Conservation (phyloP, 305 asterid species). For the Ruellia speciosa region DNA sequence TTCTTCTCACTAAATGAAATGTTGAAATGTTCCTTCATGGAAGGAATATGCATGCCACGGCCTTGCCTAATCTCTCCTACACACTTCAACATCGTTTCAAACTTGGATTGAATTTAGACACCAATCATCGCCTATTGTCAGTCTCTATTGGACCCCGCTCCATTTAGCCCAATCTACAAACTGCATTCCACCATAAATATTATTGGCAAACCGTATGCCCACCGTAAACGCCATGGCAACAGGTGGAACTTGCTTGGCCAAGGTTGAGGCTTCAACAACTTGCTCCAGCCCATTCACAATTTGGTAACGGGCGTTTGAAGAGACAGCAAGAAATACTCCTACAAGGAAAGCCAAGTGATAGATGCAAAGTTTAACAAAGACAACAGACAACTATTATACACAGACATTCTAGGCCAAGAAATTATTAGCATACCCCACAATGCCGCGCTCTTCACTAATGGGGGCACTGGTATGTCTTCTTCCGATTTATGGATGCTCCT, state of each 20-base stretch:
- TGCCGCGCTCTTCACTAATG: constrained; percentile 68
- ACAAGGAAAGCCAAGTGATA: constrained; percentile 9
- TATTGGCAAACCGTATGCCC: constrained; percentile 71
- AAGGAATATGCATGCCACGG: too few species aligned
- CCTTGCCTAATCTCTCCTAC: too few species aligned
- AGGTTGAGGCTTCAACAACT: constrained; percentile 50
- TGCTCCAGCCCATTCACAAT: constrained; percentile 62
- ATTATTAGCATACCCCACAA: constrained; percentile 63
- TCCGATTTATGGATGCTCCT: constrained; percentile 76
- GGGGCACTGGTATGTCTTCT: constrained; percentile 80
- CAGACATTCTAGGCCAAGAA: neutral
- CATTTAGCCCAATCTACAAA: constrained; percentile 76
- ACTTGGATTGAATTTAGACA: neutral
- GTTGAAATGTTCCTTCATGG: too few species aligned
- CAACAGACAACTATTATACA: neutral
- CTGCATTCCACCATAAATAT: constrained; percentile 81
- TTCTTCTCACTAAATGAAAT: too few species aligned
- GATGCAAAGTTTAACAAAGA: neutral
- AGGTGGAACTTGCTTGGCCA: constrained; percentile 53
- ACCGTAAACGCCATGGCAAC: constrained; percentile 74
- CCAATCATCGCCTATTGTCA: neutral
- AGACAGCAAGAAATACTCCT: constrained; percentile 72
- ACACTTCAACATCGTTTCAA: too few species aligned
- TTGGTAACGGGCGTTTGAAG: constrained; percentile 79
- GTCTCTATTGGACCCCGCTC: constrained; percentile 61